phyloP scores from a whole-genome alignment of 805 yeast genomes.

The Candida ascalaphidarum region DNA sequence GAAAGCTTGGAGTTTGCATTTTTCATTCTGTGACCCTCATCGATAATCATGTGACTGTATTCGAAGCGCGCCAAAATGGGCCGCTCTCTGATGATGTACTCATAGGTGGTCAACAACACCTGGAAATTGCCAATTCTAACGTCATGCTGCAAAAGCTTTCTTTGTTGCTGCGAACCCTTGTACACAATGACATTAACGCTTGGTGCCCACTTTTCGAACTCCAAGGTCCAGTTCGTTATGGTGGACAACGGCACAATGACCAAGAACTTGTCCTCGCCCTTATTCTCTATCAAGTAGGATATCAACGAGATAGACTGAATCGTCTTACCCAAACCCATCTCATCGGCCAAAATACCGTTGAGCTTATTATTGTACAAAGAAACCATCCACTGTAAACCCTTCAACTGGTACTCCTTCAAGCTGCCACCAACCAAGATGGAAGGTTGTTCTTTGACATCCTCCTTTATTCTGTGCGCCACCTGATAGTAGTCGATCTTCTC shows the following conservation, averaged over 20 bases:
- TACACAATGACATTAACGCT: slow-evolving; percentile 59
- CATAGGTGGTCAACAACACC: slow-evolving; percentile 73
- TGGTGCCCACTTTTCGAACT: slow-evolving; percentile 90
- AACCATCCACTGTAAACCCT: slow-evolving; percentile 63
- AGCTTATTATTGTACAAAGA: slow-evolving; percentile 52
- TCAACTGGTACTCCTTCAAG: slow-evolving; percentile 66
- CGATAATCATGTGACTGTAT: slow-evolving; percentile 85
- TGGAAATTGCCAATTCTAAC: slow-evolving; percentile 65
- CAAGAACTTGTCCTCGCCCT: slow-evolving; percentile 62
- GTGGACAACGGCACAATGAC: slow-evolving; percentile 82
- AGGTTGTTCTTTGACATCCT: slow-evolving; percentile 61
- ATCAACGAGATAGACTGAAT: slow-evolving; percentile 73
- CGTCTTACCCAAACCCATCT: slow-evolving; percentile 63
- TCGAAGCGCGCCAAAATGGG: slow-evolving; percentile 58
- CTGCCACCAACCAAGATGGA: slow-evolving; percentile 66
- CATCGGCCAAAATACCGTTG: slow-evolving; percentile 60
- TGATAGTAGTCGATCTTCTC: slow-evolving; percentile 73
- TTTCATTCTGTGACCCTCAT: slow-evolving; percentile 88
- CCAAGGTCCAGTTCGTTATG: slow-evolving; percentile 77
- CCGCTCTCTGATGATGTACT: slow-evolving; percentile 71
- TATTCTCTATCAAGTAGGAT: slow-evolving; percentile 60
- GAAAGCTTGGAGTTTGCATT: slow-evolving; percentile 70
- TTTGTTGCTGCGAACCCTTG: slow-evolving; percentile 69
- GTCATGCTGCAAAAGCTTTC: slow-evolving; percentile 58
- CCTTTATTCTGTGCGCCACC: slow-evolving; percentile 72